Base-by-base conservation (phyloP, 208 protist genomes). In the Herpetomonas samuelpessoai region DNA sequence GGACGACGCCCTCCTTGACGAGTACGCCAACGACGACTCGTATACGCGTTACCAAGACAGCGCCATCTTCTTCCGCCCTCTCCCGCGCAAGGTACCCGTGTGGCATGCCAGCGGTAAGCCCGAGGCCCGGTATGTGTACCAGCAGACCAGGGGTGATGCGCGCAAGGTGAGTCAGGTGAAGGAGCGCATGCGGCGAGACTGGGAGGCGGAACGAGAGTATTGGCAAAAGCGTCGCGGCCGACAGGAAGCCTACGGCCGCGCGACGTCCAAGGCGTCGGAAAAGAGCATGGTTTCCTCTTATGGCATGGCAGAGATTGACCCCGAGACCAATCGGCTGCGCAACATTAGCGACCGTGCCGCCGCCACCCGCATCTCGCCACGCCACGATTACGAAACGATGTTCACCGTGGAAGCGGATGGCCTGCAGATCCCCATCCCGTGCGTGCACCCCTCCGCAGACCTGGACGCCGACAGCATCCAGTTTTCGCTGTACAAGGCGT, bases 11-110 rank as follows among this genome's bases (percentile, higher is more conserved):
- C 21, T 72, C 30, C 58, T 81, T 26, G 51, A 51, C 22, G 52
- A 52, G 1, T 52, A 54, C 16, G 62, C 68, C 12, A 18, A 28
- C 12, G 68, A 80, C 54, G 56, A 56, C 2, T 71, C 65, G 26
- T 80, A 68, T 41, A 73, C 74, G 3, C 47, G 60, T 22, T 69
- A 65, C 52, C 46, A 31, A 27, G 41, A 64, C 56, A 61, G 51
- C 22, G 62, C 62, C 39, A 71, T 80, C 29, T 75, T 69, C 49
- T 80, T 80, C 38, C 67, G 74, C 16, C 64, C 56, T 1, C 62
- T 75, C 0, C 65, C 38, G 6, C 74, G 68, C 7, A 74, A 50
- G 12, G 22, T 80, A 10, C 70, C 52, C 26, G n/a, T 70, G 0
- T 14, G 52, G 2, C 46, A 41, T 7, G 29, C 54, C 9, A 54